Base-by-base conservation (phyloP, 2,329 filamentous ascomycete species). In the Epicoccum nigrum region DNA sequence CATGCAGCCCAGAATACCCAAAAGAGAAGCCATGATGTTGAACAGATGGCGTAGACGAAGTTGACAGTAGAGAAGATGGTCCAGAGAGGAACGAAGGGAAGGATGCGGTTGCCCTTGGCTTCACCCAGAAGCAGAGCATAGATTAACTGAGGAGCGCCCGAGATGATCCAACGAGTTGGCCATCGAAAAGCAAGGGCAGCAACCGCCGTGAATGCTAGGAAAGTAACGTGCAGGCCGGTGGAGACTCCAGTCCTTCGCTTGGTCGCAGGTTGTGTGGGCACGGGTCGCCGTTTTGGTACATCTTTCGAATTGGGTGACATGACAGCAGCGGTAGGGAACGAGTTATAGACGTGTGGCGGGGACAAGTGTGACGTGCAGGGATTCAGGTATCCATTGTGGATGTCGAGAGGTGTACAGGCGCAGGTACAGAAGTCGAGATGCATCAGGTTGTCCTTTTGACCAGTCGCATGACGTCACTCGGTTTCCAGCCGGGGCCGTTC, bases 21-120 rank as follows among this genome's bases (percentile, higher is more conserved):
- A 46, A 78, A 77, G 0, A 83, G 69, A 1, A 82, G 74, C 80
- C 80, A 82, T 56, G 80, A 82, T 12, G 79, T 82, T 11, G 79
- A 72, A 37, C 71, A 75, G 9, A 82, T 66, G 2, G 74, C 72
- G 58, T 81, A 82, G 0, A 68, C 54, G 2, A 81, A 62, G 54
- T 81, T 80, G 20, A 81, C 55, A 0, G 74, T 75, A 2, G 76
- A 64, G 42, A 82, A 67, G 1, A 81, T 56, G 1, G 76, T 73
- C 78, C 79, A 81, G 2, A 81, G 58, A 2, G 77, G 77, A 21
- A 79, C 62, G 19, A 66, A 68, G 2, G 77, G 72, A 9, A 82
- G 55, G 15, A 81, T 69, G 12, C 79, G 73, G 35, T 71, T 55
- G 6, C 65, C 66, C 34, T 70, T 63, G 15, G 64, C 59, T 44